Evolutionary conservation across 2,329 filamentous ascomycete species (phyloP), one percentile per base, ranked within the genome.

Genomic region (Sclerotiophoma versabilis): DNA sequence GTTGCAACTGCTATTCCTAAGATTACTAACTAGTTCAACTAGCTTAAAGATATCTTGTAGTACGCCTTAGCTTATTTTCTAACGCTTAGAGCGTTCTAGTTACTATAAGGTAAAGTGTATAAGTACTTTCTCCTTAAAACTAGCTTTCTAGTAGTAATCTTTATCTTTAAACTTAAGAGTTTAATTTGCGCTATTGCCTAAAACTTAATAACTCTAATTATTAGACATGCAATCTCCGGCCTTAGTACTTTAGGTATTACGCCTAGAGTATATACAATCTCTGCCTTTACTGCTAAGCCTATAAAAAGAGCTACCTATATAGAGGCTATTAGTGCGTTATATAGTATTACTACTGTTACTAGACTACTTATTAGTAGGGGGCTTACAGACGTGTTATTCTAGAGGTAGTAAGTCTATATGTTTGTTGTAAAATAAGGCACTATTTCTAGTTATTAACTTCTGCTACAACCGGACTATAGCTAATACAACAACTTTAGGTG

Each of bases 161-260:
- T 68, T 50, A 48, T 84, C 54, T 86, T 87, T 59, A 82, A 85
- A 62, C 11, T 85, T 8, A 84, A 84, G 1, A 84, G 81, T 0
- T 60, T 81, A 9, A 65, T 87, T 12, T 84, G 83, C 60, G 84
- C 41, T 65, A 69, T 75, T 0, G 71, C 76, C 1, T 68, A 67
- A 12, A 74, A 68, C 43, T 73, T 69, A 4, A 66, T 64, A 6
- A 70, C 70, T 2, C 61, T 79, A 19, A 76, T 78, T 34, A 63
- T 77, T 30, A 75, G 76, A 10, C 58, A 76, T 17, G 73, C 74
- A 0, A 72, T 79, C 30, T 67, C 72, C 27, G 77, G 76, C 26
- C 46, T 71, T 10, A 76, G 77, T 17, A 69, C 64, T 12, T 71
- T 71, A 9, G 76, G 77, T 4, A 68, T 78, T 23, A 52, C 53